Base-by-base conservation (phyloP, 2,329 filamentous ascomycete species). In the Penicillium vulpinum region DNA sequence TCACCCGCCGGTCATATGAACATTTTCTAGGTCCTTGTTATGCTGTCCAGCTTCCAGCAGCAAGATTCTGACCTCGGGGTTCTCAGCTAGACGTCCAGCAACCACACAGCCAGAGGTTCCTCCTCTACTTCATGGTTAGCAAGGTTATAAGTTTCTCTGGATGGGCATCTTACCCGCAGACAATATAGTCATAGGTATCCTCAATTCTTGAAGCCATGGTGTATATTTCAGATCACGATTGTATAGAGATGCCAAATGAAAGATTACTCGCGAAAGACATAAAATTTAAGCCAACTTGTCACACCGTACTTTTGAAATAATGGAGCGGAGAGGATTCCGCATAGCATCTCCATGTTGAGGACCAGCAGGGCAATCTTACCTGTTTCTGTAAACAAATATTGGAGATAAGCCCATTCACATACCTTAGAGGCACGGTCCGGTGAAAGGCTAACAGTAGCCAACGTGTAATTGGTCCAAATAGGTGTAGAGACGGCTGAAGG, bases 31-130 rank as follows among this genome's bases (percentile, higher is more conserved):
- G 33, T 76, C 74, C 52, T 72, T 72, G 56, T 71, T 80, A 58
- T 80, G 74, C 10, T 75, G 76, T 1, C 79, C 79, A 15, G 79
- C 79, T 64, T 81, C 79, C n/a, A 81, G 66, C 13, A 81, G 66
- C 11, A 80, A 72, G 18, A 81, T 67, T 5, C 63, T 74, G 5
- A 74, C 66, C 51, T 77, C 69, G 3, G 69, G 67, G 33, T 80
- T 75, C 62, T 81, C 78, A 0, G 78, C 78, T 2, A 81, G 70
- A 15, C 79, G 78, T 13, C 73, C 77, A 22, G 79, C 79, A 33
- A 81, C 75, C 1, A 81, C 79, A 61, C 78, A 80, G 21, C 79
- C 79, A 5, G 79, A 72, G 7, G 79, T 81, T 7, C 79, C 79
- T 36, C 78, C 79, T 51, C 79, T 78, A 28, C 8, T 4, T 13